Evolutionary conservation across 2,329 filamentous ascomycete species (phyloP), one percentile per base, ranked within the genome.

Genomic region (Aaosphaeria pasadenensis): DNA sequence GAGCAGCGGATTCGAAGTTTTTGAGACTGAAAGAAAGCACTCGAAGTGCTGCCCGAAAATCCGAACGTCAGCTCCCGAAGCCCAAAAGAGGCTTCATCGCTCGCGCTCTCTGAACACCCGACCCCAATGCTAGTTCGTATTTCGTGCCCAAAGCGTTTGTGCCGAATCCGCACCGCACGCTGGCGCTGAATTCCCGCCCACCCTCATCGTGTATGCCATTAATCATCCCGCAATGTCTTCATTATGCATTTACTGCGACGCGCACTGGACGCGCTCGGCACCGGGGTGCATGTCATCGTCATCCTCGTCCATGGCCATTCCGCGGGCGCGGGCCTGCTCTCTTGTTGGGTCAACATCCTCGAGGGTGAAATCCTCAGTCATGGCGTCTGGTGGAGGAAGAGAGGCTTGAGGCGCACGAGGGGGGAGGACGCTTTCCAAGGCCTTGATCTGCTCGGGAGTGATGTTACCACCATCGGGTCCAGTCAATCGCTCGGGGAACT

Each of bases 341-440:
- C 79, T 64, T 40, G 64, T 83, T 39, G 80, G 73, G 62, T 96
- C 92, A 39, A 95, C 78, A 51, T 95, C 88, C 71, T 97, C 91
- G 32, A 97, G 81, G 44, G 88, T 84, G 60, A 86, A 95, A 59
- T 89, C 87, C 66, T 99, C 94, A 17, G 88, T 88, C 91, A 97
- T 96, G 31, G 88, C 85, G 66, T 97, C 91, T 30, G 79, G 62
- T 5, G 92, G 91, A 42, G 91, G 88, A 28, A 82, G 72, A 47
- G 80, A 75, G 68, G 88, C 80, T 36, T 85, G 69, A 36, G 82
- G 52, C 50, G 59, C 71, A 49, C 84, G 86, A 2, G 87, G 74
- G 2, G 92, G 92, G n/a, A 99, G 83, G 47, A 96, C 85, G 60
- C 85, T 81, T 67, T 94, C 91, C 36, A 99, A 85, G 9, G 86